Conservation (phyloP, 495 filamentous ascomycete species). For the Trypethelium eluteriae region DNA sequence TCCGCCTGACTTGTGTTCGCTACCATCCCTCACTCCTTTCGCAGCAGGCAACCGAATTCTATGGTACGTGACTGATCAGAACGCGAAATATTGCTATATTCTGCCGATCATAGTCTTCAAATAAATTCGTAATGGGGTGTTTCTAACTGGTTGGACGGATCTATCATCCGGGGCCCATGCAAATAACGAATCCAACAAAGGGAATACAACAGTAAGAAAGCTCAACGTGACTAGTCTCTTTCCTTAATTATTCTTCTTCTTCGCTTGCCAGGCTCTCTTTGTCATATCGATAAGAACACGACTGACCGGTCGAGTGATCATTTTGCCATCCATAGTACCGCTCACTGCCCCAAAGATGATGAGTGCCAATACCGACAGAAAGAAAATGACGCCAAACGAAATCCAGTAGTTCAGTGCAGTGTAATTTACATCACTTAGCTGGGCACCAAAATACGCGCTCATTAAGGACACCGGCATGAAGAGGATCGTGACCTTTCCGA, state of each 20-base stretch:
- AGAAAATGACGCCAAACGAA: conserved; percentile 60
- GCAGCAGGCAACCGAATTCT: neutral
- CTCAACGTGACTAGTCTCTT: neutral
- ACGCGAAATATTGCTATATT: too few species aligned
- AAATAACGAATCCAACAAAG: neutral
- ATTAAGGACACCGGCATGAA: conserved; percentile 79
- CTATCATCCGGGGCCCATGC: neutral
- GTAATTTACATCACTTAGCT: conserved; percentile 57
- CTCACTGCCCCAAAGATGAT: conserved; percentile 47
- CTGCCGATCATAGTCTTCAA: neutral
- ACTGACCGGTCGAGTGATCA: conserved; percentile 3
- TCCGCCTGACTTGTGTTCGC: neutral
- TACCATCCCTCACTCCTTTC: neutral
- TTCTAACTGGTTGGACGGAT: neutral
- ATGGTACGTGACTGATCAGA: too few species aligned
- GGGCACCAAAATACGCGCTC: conserved; percentile 75
- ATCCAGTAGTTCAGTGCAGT: conserved; percentile 62
- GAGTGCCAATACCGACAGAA: conserved; percentile 53
- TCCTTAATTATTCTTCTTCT: neutral
- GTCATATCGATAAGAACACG: conserved; percentile 8
- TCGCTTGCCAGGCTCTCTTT: neutral
- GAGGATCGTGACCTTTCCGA: conserved; percentile 75
- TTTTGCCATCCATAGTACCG: conserved; percentile 40
- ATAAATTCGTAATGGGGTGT: neutral
- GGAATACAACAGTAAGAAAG: neutral